Conservation (phyloP, 805 yeast species). For the Ogataea thermomethanolica region DNA sequence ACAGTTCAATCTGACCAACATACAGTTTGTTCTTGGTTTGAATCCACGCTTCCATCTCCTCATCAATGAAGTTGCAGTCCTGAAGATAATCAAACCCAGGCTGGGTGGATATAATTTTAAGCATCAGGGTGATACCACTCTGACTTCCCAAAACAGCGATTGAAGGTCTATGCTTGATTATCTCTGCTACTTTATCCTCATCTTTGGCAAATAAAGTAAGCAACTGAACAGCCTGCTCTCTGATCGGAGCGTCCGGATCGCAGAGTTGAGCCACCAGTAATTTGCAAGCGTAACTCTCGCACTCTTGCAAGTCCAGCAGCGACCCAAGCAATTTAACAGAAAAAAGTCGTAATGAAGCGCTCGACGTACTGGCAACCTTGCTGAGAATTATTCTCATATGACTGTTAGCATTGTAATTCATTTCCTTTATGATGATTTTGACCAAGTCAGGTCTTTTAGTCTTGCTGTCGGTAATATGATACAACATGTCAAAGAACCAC, state of each 20-base stretch:
- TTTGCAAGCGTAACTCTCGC: slow-evolving; percentile 47
- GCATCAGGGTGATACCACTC: slow-evolving; percentile 45
- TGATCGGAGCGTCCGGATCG: slow-evolving; percentile 57
- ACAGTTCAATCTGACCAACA: slow-evolving; percentile 45
- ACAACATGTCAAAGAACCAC: slow-evolving; percentile 79
- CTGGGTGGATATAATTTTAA: slow-evolving; percentile 61
- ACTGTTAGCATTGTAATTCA: slow-evolving; percentile 52
- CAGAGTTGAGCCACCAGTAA: slow-evolving; percentile 64
- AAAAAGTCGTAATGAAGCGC: slow-evolving; percentile 46
- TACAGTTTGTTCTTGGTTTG: slow-evolving; percentile 43
- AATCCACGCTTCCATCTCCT: slow-evolving; percentile 69
- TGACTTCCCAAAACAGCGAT: slow-evolving; percentile 33
- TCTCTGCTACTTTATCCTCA: slow-evolving; percentile 42
- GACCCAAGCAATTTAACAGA: slow-evolving; percentile 54
- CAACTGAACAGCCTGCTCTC: slow-evolving; percentile 51
- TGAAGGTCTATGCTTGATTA: slow-evolving; percentile 55
- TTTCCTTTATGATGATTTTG: slow-evolving; percentile 51
- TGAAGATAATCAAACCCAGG: slow-evolving; percentile 66
- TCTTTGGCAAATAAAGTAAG: slow-evolving; percentile 52
- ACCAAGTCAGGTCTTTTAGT: slow-evolving; percentile 56
- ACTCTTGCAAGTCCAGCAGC: slow-evolving; percentile 33
- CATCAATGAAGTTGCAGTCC: slow-evolving; percentile 55
- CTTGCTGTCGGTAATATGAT: slow-evolving; percentile 59
- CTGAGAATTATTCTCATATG: slow-evolving; percentile 66
- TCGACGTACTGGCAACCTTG: slow-evolving; percentile 59